Percentiles rank a stretch among this genome's conserved stretches.
phyloP scores from a whole-genome alignment of 352 stramenopile genomes.

The Pythium aquatile region DNA sequence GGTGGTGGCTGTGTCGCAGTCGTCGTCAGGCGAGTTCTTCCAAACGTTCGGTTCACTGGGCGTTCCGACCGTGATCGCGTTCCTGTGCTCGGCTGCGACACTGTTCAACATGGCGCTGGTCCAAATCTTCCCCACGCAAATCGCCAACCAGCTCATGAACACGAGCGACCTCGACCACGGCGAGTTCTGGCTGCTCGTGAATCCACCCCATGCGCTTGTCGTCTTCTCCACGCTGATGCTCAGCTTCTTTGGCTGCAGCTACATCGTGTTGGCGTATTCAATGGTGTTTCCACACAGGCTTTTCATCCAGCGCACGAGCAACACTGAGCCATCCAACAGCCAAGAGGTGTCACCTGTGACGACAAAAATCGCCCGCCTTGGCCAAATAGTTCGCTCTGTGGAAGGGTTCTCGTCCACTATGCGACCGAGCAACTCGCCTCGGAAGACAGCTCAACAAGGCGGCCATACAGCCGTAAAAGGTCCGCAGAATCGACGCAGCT shows the following conservation, averaged over 20 bases:
- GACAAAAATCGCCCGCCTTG: neutral
- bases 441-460: neutral
- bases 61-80: constrained; percentile 13
- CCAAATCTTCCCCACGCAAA: constrained; percentile 21
- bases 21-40: neutral
- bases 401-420: neutral
- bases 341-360: no score
- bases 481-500: neutral
- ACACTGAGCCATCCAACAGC: neutral
- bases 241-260: constrained; percentile 3
- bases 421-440: neutral
- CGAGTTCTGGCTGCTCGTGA: constrained; percentile 26
- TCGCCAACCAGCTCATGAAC: constrained; percentile 28
- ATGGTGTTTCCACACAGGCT: neutral
- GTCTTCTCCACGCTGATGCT: constrained; percentile 11
- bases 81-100: constrained; percentile 5
- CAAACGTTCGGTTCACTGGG: constrained; percentile 14
- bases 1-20: neutral
- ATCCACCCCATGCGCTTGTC: neutral
- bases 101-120: constrained; percentile 17
- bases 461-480: neutral
- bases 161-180: constrained; percentile 20
- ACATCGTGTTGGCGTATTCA: constrained; percentile 8
- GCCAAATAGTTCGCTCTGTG: neutral
- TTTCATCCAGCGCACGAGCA: no score